Conservation (phyloP, 352 stramenopile genomes). For the Globisporangium uncinulatum region DNA sequence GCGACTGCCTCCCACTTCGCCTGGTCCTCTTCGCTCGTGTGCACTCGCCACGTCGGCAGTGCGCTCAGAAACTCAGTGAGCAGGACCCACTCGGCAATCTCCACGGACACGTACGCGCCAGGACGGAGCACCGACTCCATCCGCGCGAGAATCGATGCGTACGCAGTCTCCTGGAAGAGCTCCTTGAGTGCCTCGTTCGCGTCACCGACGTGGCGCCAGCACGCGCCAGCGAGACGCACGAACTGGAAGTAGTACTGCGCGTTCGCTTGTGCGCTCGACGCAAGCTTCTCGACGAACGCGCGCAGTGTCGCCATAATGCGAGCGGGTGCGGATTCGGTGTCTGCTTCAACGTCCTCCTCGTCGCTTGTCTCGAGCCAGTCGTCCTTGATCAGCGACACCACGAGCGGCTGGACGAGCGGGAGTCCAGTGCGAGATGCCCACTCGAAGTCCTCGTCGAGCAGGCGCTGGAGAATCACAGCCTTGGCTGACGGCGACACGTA, state of each 20-base stretch:
- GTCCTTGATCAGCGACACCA: slow-evolving; percentile 16
- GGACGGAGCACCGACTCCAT: slow-evolving; percentile 27
- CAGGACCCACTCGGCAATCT: slow-evolving; percentile 34
- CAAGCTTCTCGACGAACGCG: slow-evolving; percentile 16
- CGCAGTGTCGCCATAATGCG: slow-evolving; percentile 7
- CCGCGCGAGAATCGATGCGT: slow-evolving; percentile 22
- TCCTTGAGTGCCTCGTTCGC: slow-evolving; percentile 2
- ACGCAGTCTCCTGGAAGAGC: slow-evolving; percentile 23
- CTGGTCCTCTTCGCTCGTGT: slow-evolving; percentile 22
- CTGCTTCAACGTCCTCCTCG: not conserved
- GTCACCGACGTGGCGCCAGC: slow-evolving; percentile 11
- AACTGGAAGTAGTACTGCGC: slow-evolving; percentile 18
- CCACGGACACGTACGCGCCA: slow-evolving; percentile 27
- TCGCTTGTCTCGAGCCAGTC: slow-evolving; percentile 1
- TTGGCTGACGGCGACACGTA: slow-evolving; percentile 7
- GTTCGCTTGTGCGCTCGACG: slow-evolving; percentile 12
- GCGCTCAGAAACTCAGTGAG: slow-evolving; percentile 30
- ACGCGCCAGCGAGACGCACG: slow-evolving; percentile 14
- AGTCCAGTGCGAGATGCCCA: slow-evolving; percentile 12
- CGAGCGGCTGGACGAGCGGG: slow-evolving; percentile 13
- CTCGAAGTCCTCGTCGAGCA: slow-evolving; percentile 12
- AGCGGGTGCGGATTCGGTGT: too few species aligned
- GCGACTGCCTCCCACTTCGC: slow-evolving; percentile 48
- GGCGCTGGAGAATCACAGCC: slow-evolving; percentile 5
- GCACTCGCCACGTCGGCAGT: slow-evolving; percentile 20